Conservation (phyloP, 768 basidiomycete species). For the Amylocystis lapponica region DNA sequence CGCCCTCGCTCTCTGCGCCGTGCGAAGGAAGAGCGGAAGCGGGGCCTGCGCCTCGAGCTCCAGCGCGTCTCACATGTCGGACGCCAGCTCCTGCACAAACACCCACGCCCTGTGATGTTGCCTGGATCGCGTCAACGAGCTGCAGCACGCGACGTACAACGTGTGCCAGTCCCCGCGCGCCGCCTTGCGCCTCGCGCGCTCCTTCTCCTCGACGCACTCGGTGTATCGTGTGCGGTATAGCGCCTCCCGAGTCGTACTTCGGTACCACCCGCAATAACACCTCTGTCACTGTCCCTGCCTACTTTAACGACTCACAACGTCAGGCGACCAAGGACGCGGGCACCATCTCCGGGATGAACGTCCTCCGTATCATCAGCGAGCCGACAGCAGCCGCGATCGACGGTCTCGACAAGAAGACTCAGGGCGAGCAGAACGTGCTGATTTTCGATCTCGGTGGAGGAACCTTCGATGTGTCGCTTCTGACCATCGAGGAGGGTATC, state of each 20-base stretch:
- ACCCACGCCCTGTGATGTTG: constrained; percentile 35
- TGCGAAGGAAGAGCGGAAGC: constrained; percentile 26
- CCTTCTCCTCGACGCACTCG: constrained; percentile 31
- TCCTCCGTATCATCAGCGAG: no score
- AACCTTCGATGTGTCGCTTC: constrained; percentile 95
- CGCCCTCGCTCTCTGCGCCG: constrained; percentile 48
- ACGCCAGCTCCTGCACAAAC: constrained; percentile 34
- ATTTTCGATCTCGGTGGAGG: constrained; percentile 99
- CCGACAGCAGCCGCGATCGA: constrained; percentile 98
- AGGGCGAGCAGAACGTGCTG: constrained; percentile 92
- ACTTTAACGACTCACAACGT: no score
- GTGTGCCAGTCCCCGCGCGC: constrained; percentile 37
- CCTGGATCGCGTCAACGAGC: constrained; percentile 28
- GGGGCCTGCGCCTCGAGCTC: constrained; percentile 33
- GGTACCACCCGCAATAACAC: constrained; percentile 81
- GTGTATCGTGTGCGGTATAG: constrained; percentile 48
- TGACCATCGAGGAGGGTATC: constrained; percentile 97
- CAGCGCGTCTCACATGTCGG: constrained; percentile 54
- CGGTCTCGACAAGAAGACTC: constrained; percentile 96
- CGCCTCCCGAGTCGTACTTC: constrained; percentile 83
- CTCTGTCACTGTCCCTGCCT: constrained; percentile 94
- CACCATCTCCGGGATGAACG: no score
- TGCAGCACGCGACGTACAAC: constrained; percentile 40
- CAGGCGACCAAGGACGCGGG: constrained; percentile 99
- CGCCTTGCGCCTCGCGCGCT: constrained; percentile 28